These are phyloP conservation scores for Metschnikowia aberdeeniae DNA, from an alignment of 805 yeast species.

Conservation along the genomic window DNA sequence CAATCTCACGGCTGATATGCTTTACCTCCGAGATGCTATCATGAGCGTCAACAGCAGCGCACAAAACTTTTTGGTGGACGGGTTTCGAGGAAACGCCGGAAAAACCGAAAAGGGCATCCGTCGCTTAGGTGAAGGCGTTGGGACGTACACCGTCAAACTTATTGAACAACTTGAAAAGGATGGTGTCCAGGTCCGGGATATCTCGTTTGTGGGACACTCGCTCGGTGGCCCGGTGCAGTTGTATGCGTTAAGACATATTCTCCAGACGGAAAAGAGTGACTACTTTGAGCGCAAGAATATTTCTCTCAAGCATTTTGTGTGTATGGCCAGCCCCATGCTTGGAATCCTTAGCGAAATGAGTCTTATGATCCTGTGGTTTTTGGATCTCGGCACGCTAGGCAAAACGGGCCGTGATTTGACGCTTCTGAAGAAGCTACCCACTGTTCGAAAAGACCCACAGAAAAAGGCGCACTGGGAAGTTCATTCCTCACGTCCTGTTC, in stretches of 20 bases:
- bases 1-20: slow-evolving; percentile 43
- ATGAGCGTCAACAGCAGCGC: slow-evolving; percentile 10
- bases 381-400: slow-evolving; percentile 43
- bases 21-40: slow-evolving; percentile 35
- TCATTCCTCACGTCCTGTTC: slow-evolving; percentile 23
- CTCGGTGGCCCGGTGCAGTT: slow-evolving; percentile 42
- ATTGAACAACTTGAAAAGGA: slow-evolving; percentile 20
- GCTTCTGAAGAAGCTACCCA: slow-evolving; percentile 31
- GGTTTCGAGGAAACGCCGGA: slow-evolving; percentile 39
- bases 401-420: slow-evolving; percentile 45
- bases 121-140: slow-evolving; percentile 31
- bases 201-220: slow-evolving; percentile 44
- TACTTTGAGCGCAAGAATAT: slow-evolving; percentile 28
- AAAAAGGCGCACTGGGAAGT: slow-evolving; percentile 4
- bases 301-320: slow-evolving; percentile 31
- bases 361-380: slow-evolving; percentile 36
- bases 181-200: slow-evolving; percentile 20
- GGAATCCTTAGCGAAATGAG: slow-evolving; percentile 42
- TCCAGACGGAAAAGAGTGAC: slow-evolving; percentile 27
- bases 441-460: slow-evolving; percentile 6
- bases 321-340: slow-evolving; percentile 40
- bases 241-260: slow-evolving; percentile 36
- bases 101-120: slow-evolving; percentile 40
- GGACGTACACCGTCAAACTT: slow-evolving; percentile 24
- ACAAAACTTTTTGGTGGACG: slow-evolving; percentile 37